Conservation (phyloP, 129 eudicot species). For the Chrysanthemum lavandulifolium region DNA sequence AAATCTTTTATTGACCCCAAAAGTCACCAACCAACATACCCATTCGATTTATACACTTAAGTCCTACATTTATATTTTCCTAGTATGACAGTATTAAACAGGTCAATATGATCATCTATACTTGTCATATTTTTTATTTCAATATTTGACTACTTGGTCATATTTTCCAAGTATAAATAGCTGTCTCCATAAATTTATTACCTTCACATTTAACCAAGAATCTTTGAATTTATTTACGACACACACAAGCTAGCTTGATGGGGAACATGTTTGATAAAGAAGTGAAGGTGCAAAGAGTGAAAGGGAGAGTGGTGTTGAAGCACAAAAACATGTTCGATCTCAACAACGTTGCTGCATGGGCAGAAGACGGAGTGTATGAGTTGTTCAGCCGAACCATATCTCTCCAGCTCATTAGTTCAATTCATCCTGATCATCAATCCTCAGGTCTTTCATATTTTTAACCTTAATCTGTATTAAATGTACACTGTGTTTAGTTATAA, state of each 20-base stretch:
- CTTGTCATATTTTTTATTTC: background rate
- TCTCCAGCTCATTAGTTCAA: slow-evolving; percentile 48
- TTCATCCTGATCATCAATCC: slow-evolving; percentile 24
- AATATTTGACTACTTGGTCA: background rate
- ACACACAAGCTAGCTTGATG: background rate
- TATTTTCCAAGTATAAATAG: background rate
- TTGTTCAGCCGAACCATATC: slow-evolving; percentile 34
- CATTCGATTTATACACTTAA: no score
- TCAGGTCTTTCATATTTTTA: background rate
- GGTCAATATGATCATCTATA: no score
- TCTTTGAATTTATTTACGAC: background rate
- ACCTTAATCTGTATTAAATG: background rate
- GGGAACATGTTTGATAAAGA: background rate
- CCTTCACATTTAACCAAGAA: background rate
- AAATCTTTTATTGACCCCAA: no score
- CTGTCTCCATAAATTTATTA: background rate
- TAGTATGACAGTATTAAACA: no score
- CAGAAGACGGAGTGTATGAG: slow-evolving; percentile 48
- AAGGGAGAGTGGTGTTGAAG: slow-evolving; percentile 50
- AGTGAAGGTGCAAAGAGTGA: slow-evolving; percentile 6
- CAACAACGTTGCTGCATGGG: slow-evolving; percentile 34
- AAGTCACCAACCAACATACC: no score
- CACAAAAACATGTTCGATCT: slow-evolving; percentile 55
- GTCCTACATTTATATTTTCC: no score
- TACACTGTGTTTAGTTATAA: no score